Base-by-base conservation (phyloP, 2,329 filamentous ascomycete genomes). In the Reticulascus tulasneorum region DNA sequence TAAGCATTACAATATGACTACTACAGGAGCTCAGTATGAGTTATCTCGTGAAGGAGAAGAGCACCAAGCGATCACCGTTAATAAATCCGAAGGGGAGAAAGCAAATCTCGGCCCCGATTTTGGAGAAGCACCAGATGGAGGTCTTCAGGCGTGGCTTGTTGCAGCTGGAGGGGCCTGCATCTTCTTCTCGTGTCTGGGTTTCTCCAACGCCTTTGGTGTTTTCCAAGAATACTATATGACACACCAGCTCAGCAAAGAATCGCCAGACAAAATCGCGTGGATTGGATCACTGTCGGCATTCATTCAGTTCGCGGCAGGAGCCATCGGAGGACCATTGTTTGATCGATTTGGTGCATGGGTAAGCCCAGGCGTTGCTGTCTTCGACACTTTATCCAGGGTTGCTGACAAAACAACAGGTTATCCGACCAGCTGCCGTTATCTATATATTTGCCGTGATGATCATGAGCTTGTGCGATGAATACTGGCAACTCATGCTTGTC, bases 401-500 rank as follows among this genome's bases (percentile, higher is more conserved):
- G n/a, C 18, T 23, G 15, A 29, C 15, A 21, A 23, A 16, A 12
- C 22, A 8, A 29, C 21, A 61, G 54, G 38, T 63, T 15, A 47
- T 64, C 18, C 49, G 51, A 4, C 56, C 58, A 0, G 55, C 54
- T 2, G 51, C 55, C 9, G 33, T 64, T 7, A 22, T 54, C 6
- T 56, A 63, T 38, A 35, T 69, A 19, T 45, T 68, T 28, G 53
- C 57, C 16, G 51, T 70, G 29, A 65, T 68, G 58, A 64, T 72
- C 58, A 50, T 55, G 4, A 66, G 60, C 33, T 47, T 63, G 7
- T 72, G 67, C 46, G 59, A 49, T 4, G 37, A 59, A 20, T 76
- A 75, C 43, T 77, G 63, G 55, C 71, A 76, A 6, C 60, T 75
- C 47, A 67, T 76, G 56, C 66, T 76, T 8, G 59, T 60, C 0